These are phyloP conservation scores for Solanum dulcamara DNA, from an alignment of 257 asterid genomes.

Conservation along the genomic window DNA sequence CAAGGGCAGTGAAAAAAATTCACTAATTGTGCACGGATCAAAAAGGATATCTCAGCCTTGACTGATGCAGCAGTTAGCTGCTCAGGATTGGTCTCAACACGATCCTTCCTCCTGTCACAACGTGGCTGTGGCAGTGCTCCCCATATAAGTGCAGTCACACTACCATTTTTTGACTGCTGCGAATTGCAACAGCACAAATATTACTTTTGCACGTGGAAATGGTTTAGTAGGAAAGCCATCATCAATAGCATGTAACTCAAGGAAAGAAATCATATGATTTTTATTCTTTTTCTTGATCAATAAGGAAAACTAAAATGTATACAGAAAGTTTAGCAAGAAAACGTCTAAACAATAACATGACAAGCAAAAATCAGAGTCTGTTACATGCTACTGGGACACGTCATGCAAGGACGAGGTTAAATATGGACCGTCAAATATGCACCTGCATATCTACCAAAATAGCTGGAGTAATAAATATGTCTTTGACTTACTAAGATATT, in stretches of 20 bases:
- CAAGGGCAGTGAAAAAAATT: neutral
- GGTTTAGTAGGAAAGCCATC: neutral
- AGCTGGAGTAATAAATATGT: neutral
- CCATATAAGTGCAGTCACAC: constrained; percentile 81
- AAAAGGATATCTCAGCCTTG: constrained; percentile 96
- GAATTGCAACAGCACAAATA: neutral
- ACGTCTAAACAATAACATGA: neutral
- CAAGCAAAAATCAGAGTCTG: neutral
- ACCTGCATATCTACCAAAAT: neutral
- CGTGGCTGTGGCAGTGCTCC: constrained; percentile 99
- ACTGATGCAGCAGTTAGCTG: constrained; percentile 97
- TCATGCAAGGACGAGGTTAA: neutral
- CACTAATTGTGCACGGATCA: neutral
- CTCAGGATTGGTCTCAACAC: constrained; percentile 98
- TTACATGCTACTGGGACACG: neutral
- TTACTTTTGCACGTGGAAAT: neutral
- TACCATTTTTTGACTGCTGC: constrained; percentile 70
- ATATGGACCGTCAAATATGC: neutral
- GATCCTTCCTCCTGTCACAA: constrained; percentile 83
- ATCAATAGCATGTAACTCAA: neutral
- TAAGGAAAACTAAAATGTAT: neutral
- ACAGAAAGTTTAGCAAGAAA: neutral
- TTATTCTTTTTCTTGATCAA: neutral
- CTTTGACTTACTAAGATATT: neutral
- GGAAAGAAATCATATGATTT: neutral